Evolutionary conservation across 371 early-diverging fungal species (phyloP), one percentile per base, ranked within the genome.

Genomic region (Mortierella sp.): DNA sequence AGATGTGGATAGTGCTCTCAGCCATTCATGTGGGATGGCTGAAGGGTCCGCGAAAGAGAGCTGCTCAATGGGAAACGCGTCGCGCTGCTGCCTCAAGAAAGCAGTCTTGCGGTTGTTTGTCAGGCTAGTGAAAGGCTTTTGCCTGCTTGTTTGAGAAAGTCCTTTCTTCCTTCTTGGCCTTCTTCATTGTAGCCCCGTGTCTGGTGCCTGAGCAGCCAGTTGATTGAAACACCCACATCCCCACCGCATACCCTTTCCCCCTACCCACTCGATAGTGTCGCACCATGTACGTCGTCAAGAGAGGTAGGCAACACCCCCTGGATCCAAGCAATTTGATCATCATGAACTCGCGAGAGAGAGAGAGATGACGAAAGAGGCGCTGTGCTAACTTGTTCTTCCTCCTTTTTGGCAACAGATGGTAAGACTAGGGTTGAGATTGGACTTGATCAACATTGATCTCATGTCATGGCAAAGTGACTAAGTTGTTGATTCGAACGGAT

Each of bases 211-310:
- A 34, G 34, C n/a, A n/a, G n/a, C 34, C 34, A 34, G 34, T 47
- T 52, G 19, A 45, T 10, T 17, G 13, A 19, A 16, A 25, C 24
- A 19, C 48, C 21, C 25, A 16, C 17, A 12, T 10, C 19, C 22
- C 40, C 13, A n/a, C 44, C 17, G 0, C 24, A 7, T 39, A 41
- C 17, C 6, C 0, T 51, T 41, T 19, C 47, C 53, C 43, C 37
- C 24, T 12, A 24, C 22, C 66, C 1, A 48, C 45, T 13, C 44
- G 54, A 29, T 47, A 47, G 10, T 52, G 48, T n/a, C 47, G 27
- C 44, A 28, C 41, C 13, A 92, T 92, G 93, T 91, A 88, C 80
- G 93, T 92, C 57, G 76, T 87, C 65, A 92, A 92, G 80, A 71
- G 93, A 86, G 89, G 92, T 89, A 84, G 39, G 51, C 5, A 12